Conservation (phyloP, 2,329 filamentous ascomycete genomes). For the Botrytis medusae region DNA sequence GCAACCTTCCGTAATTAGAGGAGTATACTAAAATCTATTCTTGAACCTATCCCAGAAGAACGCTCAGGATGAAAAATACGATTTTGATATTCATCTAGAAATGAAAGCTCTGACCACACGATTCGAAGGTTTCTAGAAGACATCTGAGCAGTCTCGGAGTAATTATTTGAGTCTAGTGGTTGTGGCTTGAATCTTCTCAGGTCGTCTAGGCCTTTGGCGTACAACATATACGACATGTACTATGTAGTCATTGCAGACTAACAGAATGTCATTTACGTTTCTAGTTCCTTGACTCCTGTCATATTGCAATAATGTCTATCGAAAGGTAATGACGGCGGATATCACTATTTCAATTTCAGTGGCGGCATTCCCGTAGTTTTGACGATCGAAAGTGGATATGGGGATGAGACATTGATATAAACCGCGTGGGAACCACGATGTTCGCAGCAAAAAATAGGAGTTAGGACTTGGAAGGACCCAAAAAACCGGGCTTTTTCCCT, state of each 20-base stretch:
- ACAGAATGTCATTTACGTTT: not conserved
- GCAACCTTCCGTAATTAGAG: not conserved
- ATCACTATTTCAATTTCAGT: not conserved
- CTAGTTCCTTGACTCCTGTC: not conserved
- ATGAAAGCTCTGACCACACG: not conserved
- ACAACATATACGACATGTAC: not conserved
- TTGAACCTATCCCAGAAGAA: not conserved
- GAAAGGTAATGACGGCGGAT: not conserved
- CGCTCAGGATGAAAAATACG: not conserved
- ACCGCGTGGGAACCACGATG: not conserved
- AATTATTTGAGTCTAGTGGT: not conserved
- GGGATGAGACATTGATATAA: conserved; percentile 16
- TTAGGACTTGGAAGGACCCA: not conserved
- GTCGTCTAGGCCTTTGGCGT: not conserved
- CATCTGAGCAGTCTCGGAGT: not conserved
- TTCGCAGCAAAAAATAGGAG: not conserved
- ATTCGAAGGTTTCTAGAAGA: conserved; percentile 15
- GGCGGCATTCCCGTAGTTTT: not conserved
- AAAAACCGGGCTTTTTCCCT: not conserved
- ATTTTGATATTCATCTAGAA: not conserved
- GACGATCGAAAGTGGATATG: conserved; percentile 17
- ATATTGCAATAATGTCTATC: not conserved
- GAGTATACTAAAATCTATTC: not conserved
- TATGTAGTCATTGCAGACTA: not conserved
- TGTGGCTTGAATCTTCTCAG: conserved; percentile 1